Evolutionary conservation across 164 flowering plant genomes (phyloP).

Genomic region (Tetracentron sinense): DNA sequence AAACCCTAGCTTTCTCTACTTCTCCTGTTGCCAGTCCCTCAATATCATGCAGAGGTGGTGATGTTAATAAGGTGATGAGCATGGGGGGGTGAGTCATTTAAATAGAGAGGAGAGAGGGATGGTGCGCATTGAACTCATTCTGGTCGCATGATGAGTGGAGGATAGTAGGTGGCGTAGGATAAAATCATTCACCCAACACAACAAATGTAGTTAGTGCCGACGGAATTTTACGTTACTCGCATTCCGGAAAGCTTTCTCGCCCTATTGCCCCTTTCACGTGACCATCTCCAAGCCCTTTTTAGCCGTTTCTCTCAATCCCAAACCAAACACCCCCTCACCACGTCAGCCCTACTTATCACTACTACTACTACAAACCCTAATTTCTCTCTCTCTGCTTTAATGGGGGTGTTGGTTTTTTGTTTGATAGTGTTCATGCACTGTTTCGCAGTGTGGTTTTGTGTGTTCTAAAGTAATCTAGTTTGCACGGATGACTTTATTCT

Average conservation of each 20-base stretch:
- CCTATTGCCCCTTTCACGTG: constrained; percentile 17
- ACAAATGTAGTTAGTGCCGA: constrained; percentile 4
- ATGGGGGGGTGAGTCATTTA: background rate
- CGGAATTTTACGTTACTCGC: constrained; percentile 14
- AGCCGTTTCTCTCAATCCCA: constrained; percentile 13
- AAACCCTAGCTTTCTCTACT: too few species aligned
- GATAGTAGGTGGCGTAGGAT: constrained; percentile 33
- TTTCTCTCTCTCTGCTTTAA: too few species aligned
- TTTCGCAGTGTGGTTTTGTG: too few species aligned
- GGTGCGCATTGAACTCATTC: constrained; percentile 20
- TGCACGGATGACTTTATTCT: too few species aligned
- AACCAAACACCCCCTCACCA: background rate
- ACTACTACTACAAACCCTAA: background rate
- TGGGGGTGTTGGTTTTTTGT: too few species aligned
- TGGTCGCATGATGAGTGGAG: constrained; percentile 30
- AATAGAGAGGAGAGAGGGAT: constrained; percentile 1
- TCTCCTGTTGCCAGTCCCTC: too few species aligned
- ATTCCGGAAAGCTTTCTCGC: constrained; percentile 12
- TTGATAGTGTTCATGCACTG: too few species aligned
- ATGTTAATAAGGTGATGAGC: background rate
- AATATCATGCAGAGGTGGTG: too few species aligned
- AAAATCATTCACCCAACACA: constrained; percentile 20
- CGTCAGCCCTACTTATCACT: constrained; percentile 1
- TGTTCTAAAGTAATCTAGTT: too few species aligned
- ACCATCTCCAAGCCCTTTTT: constrained; percentile 4